Percentiles rank a stretch among this genome's conserved stretches.
Evolutionary conservation across 768 basidiomycete species (phyloP).

Genomic region (Russula brevipes): DNA sequence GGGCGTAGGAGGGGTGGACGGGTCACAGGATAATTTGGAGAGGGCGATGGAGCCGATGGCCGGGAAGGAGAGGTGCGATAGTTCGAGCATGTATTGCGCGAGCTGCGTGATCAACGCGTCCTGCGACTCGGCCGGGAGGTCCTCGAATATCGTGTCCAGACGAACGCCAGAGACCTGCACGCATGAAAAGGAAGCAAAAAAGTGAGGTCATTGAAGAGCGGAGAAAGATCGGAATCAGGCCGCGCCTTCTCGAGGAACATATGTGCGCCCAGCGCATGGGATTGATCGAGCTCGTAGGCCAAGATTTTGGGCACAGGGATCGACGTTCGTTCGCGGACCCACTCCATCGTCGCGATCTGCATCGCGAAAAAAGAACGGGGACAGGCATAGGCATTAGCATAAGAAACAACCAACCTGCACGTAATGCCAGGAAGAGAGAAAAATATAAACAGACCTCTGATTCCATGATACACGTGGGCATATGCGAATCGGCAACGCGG

Average conservation of each 20-base stretch:
- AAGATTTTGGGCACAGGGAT: conserved; percentile 30
- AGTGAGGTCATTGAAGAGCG: not conserved
- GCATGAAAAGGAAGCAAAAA: not conserved
- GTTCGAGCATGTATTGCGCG: conserved; percentile 32
- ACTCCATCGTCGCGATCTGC: conserved; percentile 32
- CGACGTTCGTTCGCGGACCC: conserved; percentile 29
- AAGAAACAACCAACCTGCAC: too few species aligned
- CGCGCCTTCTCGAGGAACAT: conserved; percentile 30
- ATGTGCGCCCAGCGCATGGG: conserved; percentile 25
- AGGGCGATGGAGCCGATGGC: conserved; percentile 31
- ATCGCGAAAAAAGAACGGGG: not conserved
- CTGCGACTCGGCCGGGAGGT: conserved; percentile 28
- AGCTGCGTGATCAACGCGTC: conserved; percentile 29
- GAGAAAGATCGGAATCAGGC: not conserved
- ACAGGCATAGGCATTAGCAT: too few species aligned
- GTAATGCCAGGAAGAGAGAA: not conserved
- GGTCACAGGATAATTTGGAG: not conserved
- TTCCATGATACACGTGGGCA: conserved; percentile 22
- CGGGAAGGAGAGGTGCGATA: conserved; percentile 29
- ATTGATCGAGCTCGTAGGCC: conserved; percentile 17
- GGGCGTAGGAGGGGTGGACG: not conserved
- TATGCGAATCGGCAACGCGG: conserved; percentile 22
- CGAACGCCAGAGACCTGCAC: conserved; percentile 30
- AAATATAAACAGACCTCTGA: conserved; percentile 24
- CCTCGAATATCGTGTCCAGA: conserved; percentile 29